These are phyloP conservation scores for Lasiodiplodia sp. DNA, from an alignment of 2,329 filamentous ascomycete genomes.

Conservation along the genomic window DNA sequence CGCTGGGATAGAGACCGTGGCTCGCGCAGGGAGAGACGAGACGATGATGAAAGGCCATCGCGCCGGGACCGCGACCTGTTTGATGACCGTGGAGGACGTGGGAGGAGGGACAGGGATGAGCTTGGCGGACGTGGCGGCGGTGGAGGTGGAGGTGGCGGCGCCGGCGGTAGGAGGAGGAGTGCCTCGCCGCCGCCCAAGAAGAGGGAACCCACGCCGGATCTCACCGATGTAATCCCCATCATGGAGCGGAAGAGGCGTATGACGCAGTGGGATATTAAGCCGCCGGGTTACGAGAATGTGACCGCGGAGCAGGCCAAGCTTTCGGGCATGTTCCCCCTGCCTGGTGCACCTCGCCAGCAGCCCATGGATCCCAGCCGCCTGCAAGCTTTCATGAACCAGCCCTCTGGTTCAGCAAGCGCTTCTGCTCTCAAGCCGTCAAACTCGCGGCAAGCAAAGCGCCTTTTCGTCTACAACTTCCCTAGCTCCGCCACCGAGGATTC, in stretches of 20 bases:
- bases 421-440: slow-evolving; percentile 90
- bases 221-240: slow-evolving; percentile 84
- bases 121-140: slow-evolving; percentile 61
- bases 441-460: slow-evolving; percentile 90
- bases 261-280: slow-evolving; percentile 99
- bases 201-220: slow-evolving; percentile 92
- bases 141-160: slow-evolving; percentile 63
- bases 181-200: slow-evolving; percentile 82
- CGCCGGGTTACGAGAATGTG: slow-evolving; percentile 96
- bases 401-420: slow-evolving; percentile 72
- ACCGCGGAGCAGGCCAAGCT: slow-evolving; percentile 98
- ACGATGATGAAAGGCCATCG: slow-evolving; percentile 39
- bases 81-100: slow-evolving; percentile 57
- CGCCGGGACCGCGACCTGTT: slow-evolving; percentile 68
- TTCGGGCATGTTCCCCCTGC: slow-evolving; percentile 97
- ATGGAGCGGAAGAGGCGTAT: slow-evolving; percentile 87
- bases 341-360: slow-evolving; percentile 91
- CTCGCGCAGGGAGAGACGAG: slow-evolving; percentile 39
- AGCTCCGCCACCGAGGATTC: slow-evolving; percentile 74
- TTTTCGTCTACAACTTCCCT: slow-evolving; percentile 87
- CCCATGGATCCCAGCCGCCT: slow-evolving; percentile 93
- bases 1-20: slow-evolving; percentile 77
- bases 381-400: slow-evolving; percentile 94
- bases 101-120: slow-evolving; percentile 58
- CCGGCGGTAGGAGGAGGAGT: slow-evolving; percentile 71